Base-by-base conservation (phyloP, 805 yeast species). In the Wickerhamiella azyma region DNA sequence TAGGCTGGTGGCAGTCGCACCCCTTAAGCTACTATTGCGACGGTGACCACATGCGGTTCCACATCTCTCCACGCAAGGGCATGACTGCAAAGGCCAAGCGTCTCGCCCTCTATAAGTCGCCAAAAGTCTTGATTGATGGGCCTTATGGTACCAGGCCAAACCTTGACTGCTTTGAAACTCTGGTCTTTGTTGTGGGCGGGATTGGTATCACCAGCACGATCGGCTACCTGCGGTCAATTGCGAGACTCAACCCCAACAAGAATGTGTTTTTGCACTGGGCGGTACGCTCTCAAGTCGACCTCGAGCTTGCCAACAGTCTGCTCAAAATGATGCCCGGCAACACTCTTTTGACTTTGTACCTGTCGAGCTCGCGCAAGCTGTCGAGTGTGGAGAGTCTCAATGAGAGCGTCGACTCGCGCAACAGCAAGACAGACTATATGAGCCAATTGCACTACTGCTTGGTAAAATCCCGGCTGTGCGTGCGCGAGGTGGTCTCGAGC, bases 1-100 rank as follows among this genome's bases (percentile, higher is more conserved):
- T 46, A 17, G 56, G 63, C 32, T 73, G 77, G 59, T 79, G 80
- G 79, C 84, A 81, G 57, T 74, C 80, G 6, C 85, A 81, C 58
- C 88, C 89, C 1, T 80, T 82, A 61, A 77, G 45, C 40, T 60
- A 77, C 85, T n/a, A 43, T 56, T 21, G 44, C 46, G 26, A 1
- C 58, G 60, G 11, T 24, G 45, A 39, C 9, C 16, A 41, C 24
- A 33, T 51, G 28, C 39, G 47, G 28, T 26, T 54, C n/a, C 45
- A 41, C 3, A 35, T 53, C 4, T 43, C 43, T 29, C 54, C 50
- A 11, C 48, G 46, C 5, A 14, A 28, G 2, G 57, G 57, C 0
- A 16, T 50, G 18, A 54, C 57, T 6, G 24, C 19, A 7, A n/a
- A 11, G 6, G 37, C 52, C 3, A 41, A 45, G n/a, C 38, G 32